Conservation (phyloP, 2,329 filamentous ascomycete genomes). For the Ophiostoma novo-ulmi region DNA sequence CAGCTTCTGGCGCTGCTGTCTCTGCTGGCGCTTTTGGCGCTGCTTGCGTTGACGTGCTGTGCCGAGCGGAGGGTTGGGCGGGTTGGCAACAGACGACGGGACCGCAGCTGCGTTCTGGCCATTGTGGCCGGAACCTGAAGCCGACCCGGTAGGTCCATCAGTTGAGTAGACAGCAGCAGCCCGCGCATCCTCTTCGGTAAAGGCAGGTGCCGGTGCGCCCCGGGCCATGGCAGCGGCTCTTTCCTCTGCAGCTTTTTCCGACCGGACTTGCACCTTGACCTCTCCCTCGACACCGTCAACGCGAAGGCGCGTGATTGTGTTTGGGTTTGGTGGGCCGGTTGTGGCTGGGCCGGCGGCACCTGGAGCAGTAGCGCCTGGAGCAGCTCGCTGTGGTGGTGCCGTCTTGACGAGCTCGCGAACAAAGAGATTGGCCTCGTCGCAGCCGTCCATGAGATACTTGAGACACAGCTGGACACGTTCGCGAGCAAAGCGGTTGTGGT, state of each 20-base stretch:
- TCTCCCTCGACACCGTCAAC: constrained; percentile 54
- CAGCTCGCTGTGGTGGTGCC: constrained; percentile 29
- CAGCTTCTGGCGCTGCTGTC: constrained; percentile 26
- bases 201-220: background rate
- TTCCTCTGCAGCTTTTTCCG: constrained; percentile 14
- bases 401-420: constrained; percentile 56
- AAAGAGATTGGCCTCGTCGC: constrained; percentile 65
- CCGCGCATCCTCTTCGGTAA: background rate
- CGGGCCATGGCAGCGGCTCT: constrained; percentile 2
- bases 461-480: constrained; percentile 84
- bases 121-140: background rate
- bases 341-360: background rate
- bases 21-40: constrained; percentile 27
- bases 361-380: background rate
- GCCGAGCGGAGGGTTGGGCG: constrained; percentile 22
- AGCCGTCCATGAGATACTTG: constrained; percentile 76
- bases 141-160: background rate
- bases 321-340: background rate
- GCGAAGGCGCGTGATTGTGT: constrained; percentile 39
- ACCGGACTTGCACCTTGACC: constrained; percentile 50
- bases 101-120: background rate
- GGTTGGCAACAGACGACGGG: constrained; percentile 7
- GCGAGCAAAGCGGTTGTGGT: constrained; percentile 89
- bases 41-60: constrained; percentile 28
- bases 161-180: constrained; percentile 14